These are phyloP conservation scores for Alternaria hordeiaustralica DNA, from an alignment of 2,329 filamentous ascomycete species.

Conservation along the genomic window DNA sequence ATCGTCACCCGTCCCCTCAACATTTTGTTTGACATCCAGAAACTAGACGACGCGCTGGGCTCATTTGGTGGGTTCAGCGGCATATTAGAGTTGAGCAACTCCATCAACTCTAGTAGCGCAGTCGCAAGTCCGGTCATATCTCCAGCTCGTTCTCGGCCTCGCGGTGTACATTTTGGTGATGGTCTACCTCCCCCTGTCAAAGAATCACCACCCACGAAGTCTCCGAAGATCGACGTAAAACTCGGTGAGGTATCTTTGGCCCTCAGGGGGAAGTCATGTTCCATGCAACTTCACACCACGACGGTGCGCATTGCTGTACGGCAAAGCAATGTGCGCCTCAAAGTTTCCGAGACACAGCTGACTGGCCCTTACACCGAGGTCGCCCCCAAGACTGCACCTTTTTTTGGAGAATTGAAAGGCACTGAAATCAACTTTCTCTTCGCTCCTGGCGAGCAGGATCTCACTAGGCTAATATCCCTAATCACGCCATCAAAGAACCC, in stretches of 20 bases:
- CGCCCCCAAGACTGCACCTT: constrained; percentile 63
- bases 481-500: constrained; percentile 92
- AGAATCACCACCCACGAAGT: constrained; percentile 18
- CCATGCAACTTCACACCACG: constrained; percentile 75
- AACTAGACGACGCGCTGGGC: constrained; percentile 82
- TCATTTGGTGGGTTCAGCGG: constrained; percentile 93
- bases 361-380: constrained; percentile 70
- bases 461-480: constrained; percentile 81
- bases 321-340: constrained; percentile 72
- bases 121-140: constrained; percentile 43
- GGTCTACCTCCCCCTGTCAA: constrained; percentile 39
- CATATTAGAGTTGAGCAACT: constrained; percentile 85
- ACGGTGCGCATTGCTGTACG: constrained; percentile 82
- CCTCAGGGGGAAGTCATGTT: constrained; percentile 79
- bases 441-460: constrained; percentile 76
- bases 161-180: constrained; percentile 65
- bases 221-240: constrained; percentile 73
- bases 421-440: constrained; percentile 74
- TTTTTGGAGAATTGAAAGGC: constrained; percentile 68
- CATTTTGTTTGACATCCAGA: constrained; percentile 77
- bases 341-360: constrained; percentile 76
- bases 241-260: constrained; percentile 78
- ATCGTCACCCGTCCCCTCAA: constrained; percentile 79
- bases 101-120: constrained; percentile 76
- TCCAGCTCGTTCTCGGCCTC: constrained; percentile 42